phyloP scores from a whole-genome alignment of 208 protist species.

The Crithidia mellificae region DNA sequence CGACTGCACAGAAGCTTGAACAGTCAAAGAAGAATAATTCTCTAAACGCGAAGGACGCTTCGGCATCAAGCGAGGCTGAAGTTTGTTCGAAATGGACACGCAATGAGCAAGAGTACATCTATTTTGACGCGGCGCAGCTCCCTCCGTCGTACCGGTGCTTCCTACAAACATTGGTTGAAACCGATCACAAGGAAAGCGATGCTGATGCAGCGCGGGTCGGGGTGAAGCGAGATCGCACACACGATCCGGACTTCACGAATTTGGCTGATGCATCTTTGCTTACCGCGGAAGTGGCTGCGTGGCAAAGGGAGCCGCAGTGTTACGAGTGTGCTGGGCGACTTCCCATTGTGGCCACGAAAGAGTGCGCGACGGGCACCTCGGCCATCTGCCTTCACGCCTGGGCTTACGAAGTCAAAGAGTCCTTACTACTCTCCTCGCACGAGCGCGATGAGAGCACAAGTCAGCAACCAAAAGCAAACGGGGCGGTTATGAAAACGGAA shows the following conservation, averaged over 20 bases:
- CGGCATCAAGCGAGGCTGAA: no score
- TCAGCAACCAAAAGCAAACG: no score
- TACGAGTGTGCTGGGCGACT: constrained; percentile 71
- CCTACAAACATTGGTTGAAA: neutral
- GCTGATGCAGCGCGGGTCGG: neutral
- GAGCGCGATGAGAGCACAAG: no score
- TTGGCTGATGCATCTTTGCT: neutral
- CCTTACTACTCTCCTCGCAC: constrained; percentile 31
- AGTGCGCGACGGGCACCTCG: constrained; percentile 34
- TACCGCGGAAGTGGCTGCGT: neutral
- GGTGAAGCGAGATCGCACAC: neutral
- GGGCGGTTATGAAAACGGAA: no score
- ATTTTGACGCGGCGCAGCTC: constrained; percentile 27
- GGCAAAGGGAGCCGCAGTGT: constrained; percentile 51
- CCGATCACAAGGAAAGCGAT: no score
- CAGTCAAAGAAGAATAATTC: no score
- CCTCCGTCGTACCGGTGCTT: constrained; percentile 27
- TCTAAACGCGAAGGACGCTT: no score
- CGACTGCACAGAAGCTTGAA: neutral
- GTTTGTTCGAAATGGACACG: no score
- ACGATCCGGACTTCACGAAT: neutral
- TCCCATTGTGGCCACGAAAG: constrained; percentile 47
- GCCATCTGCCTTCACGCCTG: constrained; percentile 73
- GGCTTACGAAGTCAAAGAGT: constrained; percentile 60
- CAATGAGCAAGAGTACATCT: constrained; percentile 18